Conservation (phyloP, 2,329 filamentous ascomycete genomes). For the Penicillium sp. region DNA sequence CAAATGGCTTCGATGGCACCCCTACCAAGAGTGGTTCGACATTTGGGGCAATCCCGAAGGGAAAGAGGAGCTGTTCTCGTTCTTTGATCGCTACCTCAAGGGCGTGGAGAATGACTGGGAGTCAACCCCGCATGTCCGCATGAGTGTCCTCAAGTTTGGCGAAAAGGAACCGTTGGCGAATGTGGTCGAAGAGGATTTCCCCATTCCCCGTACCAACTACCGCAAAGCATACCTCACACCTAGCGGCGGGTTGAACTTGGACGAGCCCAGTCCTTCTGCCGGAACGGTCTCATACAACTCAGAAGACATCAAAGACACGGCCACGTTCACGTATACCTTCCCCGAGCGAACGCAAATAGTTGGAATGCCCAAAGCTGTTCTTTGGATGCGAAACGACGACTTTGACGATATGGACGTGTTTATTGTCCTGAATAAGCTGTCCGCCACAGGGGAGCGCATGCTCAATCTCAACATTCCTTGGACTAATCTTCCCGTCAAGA, state of each 20-base stretch:
- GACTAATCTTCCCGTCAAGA: conserved; percentile 4
- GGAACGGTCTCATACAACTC: conserved; percentile 29
- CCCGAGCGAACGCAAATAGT: conserved; percentile 35
- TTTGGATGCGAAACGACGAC: conserved; percentile 42
- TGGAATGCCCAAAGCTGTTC: conserved; percentile 43
- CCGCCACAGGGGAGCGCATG: conserved; percentile 38
- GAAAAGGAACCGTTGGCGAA: conserved; percentile 24
- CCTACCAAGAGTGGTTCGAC: conserved; percentile 45
- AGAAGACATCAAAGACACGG: conserved; percentile 14
- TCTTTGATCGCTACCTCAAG: conserved; percentile 46
- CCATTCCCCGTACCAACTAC: conserved; percentile 31
- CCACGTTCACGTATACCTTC: conserved; percentile 40
- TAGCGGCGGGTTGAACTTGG: conserved; percentile 8
- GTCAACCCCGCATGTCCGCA: conserved; percentile 42
- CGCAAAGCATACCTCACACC: conserved; percentile 26
- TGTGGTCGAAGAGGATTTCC: conserved; percentile 31
- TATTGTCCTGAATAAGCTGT: conserved; percentile 42
- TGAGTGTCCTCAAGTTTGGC: conserved; percentile 37
- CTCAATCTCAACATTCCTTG: conserved; percentile 43
- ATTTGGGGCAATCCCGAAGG: conserved; percentile 33
- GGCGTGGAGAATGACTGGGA: conserved; percentile 44
- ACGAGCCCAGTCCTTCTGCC: conserved; percentile 5
- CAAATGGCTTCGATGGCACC: conserved; percentile 43
- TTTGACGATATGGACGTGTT: conserved; percentile 44
- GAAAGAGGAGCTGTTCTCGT: conserved; percentile 36